Conservation (phyloP, 1,284 basidiomycete genomes). For the Irpex sp. region DNA sequence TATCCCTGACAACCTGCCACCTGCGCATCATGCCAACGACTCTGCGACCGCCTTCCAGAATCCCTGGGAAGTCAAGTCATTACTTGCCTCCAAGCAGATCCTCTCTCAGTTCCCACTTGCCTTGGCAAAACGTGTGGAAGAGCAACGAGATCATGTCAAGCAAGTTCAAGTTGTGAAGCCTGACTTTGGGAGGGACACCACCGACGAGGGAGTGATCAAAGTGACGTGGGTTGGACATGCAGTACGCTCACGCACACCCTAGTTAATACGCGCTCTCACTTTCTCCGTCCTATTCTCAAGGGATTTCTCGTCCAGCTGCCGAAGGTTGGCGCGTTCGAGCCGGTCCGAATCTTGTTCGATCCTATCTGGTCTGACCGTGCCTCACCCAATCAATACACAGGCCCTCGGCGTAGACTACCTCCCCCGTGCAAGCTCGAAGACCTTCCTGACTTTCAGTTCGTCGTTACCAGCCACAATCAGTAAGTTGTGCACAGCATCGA, state of each 20-base stretch:
- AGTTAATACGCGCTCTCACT: background rate
- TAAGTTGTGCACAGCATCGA: conserved; percentile 18
- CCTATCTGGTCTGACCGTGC: conserved; percentile 32
- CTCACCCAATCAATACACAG: conserved; percentile 24
- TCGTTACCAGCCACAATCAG: conserved; percentile 34
- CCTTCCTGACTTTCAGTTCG: conserved; percentile 30
- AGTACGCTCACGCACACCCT: conserved; percentile 16
- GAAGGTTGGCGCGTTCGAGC: conserved; percentile 7
- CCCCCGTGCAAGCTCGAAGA: conserved; percentile 29
- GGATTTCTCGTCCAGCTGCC: conserved; percentile 30
- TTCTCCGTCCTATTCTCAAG: conserved; percentile 9
- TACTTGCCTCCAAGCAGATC: conserved; percentile 13
- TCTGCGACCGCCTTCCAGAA: conserved; percentile 18
- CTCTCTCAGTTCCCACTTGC: conserved; percentile 16
- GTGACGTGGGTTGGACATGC: conserved; percentile 33
- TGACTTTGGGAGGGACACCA: conserved; percentile 15
- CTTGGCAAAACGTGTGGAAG: conserved; percentile 10
- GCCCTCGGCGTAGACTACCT: conserved; percentile 26
- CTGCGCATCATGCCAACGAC: conserved; percentile 20
- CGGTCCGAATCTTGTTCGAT: conserved; percentile 30
- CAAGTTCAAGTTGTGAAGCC: conserved; percentile 21
- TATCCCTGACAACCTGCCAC: background rate
- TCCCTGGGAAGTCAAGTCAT: conserved; percentile 19
- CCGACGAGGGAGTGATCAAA: conserved; percentile 19
- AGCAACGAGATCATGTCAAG: conserved; percentile 5